phyloP scores from a whole-genome alignment of 1,284 basidiomycete species.

The Golubevia sp. region DNA sequence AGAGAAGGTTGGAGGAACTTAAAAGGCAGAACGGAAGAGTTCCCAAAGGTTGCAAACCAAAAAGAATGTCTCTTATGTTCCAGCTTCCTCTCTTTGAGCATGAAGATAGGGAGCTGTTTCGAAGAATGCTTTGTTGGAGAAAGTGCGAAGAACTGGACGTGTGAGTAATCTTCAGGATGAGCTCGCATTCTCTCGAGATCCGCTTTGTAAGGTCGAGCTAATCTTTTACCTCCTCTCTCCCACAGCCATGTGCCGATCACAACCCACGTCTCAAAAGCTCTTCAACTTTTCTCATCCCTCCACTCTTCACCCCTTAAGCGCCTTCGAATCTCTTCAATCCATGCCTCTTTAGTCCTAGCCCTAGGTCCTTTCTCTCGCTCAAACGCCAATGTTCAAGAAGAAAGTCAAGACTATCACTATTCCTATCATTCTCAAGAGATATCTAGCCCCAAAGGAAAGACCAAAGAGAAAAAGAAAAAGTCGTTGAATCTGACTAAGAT shows the following conservation, averaged over 20 bases:
- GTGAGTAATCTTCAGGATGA: constrained; percentile 17
- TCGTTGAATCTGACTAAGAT: background rate
- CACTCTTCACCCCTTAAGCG: constrained; percentile 29
- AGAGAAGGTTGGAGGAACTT: constrained; percentile 12
- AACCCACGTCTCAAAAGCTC: constrained; percentile 25
- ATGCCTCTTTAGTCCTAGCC: constrained; percentile 40
- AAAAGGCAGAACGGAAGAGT: constrained; percentile 1
- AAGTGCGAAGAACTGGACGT: constrained; percentile 49
- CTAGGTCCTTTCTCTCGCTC: constrained; percentile 26
- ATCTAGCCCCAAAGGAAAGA: too few relatives aligned
- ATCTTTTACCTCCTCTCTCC: too few relatives aligned
- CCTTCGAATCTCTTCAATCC: constrained; percentile 40
- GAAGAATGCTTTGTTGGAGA: constrained; percentile 43
- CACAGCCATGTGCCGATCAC: constrained; percentile 24
- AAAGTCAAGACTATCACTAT: too few relatives aligned
- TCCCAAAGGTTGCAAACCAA: constrained; percentile 28
- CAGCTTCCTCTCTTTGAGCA: constrained; percentile 48
- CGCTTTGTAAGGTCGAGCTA: too few relatives aligned
- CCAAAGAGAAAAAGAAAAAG: too few relatives aligned
- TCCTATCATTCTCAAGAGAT: too few relatives aligned
- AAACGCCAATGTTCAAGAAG: background rate
- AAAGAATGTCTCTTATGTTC: constrained; percentile 41
- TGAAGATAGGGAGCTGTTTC: constrained; percentile 42
- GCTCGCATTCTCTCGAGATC: too few relatives aligned
- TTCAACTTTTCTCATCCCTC: constrained; percentile 32